Conservation (phyloP, 495 filamentous ascomycete genomes). For the Cercophora scortea region DNA sequence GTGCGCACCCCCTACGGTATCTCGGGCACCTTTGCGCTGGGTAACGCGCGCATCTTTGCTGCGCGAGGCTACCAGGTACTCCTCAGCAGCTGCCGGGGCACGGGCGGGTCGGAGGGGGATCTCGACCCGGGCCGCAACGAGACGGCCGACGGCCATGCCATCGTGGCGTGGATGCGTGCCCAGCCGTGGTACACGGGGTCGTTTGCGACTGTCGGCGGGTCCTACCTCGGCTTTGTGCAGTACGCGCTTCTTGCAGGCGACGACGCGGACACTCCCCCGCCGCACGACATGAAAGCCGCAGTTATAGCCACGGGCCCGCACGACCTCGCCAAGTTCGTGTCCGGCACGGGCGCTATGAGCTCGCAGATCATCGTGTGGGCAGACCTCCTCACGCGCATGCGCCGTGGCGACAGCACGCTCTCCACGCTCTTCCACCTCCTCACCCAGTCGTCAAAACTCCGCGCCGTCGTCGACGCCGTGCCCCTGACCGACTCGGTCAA, state of each 20-base stretch:
- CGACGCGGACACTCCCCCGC: conserved; percentile 2
- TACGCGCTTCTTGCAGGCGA: conserved; percentile 18
- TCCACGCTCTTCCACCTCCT: not conserved
- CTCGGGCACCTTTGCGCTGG: conserved; percentile 10
- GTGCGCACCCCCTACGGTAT: conserved; percentile 9
- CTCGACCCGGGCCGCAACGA: conserved; percentile 14
- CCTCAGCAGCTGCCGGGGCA: conserved; percentile 23
- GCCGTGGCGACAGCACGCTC: too few species aligned
- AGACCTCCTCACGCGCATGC: not conserved
- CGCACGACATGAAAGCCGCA: conserved; percentile 18
- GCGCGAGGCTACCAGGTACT: conserved; percentile 26
- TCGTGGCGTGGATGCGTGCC: conserved; percentile 28
- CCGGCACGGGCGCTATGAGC: conserved; percentile 20
- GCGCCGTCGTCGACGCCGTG: not conserved
- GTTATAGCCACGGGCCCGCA: conserved; percentile 17
- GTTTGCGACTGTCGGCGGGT: conserved; percentile 23
- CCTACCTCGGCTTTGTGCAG: conserved; percentile 26
- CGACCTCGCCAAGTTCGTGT: conserved; percentile 16
- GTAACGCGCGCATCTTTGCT: conserved; percentile 17
- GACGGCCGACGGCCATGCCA: conserved; percentile 19
- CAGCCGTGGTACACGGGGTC: conserved; percentile 28
- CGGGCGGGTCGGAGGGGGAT: conserved; percentile 16
- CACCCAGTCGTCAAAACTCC: not conserved
- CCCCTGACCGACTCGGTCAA: not conserved
- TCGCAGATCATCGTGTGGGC: conserved; percentile 18